Evolutionary conservation across 768 basidiomycete species (phyloP).

Genomic region (Tubosaeta sp.): DNA sequence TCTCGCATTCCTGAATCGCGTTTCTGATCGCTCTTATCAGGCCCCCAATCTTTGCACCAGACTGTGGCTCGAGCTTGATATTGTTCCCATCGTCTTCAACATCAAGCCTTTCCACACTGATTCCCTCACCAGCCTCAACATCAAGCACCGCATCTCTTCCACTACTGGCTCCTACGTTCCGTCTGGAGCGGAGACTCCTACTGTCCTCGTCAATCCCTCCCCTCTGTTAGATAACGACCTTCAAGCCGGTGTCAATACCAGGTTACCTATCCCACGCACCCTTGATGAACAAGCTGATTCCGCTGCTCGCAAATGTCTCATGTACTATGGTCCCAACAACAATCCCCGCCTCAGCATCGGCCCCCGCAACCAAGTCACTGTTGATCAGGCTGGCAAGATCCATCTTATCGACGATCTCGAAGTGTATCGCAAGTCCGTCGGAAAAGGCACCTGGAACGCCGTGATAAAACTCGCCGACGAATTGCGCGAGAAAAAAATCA

Average conservation of each 20-base stretch:
- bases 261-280: slow-evolving; percentile 70
- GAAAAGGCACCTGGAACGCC: slow-evolving; percentile 72
- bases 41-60: slow-evolving; percentile 80
- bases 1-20: slow-evolving; percentile 4
- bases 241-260: slow-evolving; percentile 46
- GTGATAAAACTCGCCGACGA: slow-evolving; percentile 81
- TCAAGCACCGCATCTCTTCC: slow-evolving; percentile 80
- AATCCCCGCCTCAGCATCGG: slow-evolving; percentile 82
- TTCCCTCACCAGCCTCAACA: slow-evolving; percentile 69
- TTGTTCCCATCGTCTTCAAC: slow-evolving; percentile 82
- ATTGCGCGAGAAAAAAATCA: slow-evolving; percentile 79
- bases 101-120: slow-evolving; percentile 82
- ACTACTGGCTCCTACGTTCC: slow-evolving; percentile 74
- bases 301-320: slow-evolving; percentile 77
- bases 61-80: slow-evolving; percentile 78
- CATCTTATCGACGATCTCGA: slow-evolving; percentile 81
- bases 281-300: slow-evolving; percentile 85
- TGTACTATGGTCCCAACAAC: slow-evolving; percentile 79
- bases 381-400: slow-evolving; percentile 83
- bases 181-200: slow-evolving; percentile 75
- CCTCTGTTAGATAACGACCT: slow-evolving; percentile 42
- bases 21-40: slow-evolving; percentile 34
- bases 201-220: slow-evolving; percentile 58
- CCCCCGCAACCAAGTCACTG: slow-evolving; percentile 80
- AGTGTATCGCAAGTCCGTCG: slow-evolving; percentile 70